phyloP scores from a whole-genome alignment of 129 eudicot species.

The Escallonia herrerae region DNA sequence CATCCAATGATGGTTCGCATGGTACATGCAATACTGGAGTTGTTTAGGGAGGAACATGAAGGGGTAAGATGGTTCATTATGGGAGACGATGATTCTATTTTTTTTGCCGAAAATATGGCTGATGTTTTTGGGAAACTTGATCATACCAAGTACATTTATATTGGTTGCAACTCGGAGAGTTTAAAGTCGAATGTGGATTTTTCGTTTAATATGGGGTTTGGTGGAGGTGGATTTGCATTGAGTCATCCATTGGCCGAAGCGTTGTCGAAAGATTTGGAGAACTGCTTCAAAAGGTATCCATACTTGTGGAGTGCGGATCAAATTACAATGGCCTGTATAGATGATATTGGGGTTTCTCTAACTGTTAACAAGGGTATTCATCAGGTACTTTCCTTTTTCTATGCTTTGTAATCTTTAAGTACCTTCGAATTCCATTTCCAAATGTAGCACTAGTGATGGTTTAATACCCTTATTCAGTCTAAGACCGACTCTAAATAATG shows the following conservation, averaged over 20 bases:
- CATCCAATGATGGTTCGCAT: slow-evolving; percentile 35
- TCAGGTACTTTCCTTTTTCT: slow-evolving; percentile 21
- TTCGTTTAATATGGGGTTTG: slow-evolving; percentile 48
- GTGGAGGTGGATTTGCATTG: slow-evolving; percentile 48
- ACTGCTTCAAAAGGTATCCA: slow-evolving; percentile 27
- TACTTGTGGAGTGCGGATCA: slow-evolving; percentile 28
- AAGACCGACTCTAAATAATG: too few relatives aligned
- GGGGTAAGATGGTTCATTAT: slow-evolving; percentile 44
- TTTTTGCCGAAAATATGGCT: slow-evolving; percentile 58
- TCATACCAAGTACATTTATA: slow-evolving; percentile 51
- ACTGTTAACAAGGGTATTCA: slow-evolving; percentile 44
- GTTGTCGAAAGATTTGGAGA: slow-evolving; percentile 29
- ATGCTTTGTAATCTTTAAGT: not conserved
- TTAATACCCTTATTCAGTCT: too few relatives aligned
- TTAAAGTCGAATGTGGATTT: slow-evolving; percentile 42
- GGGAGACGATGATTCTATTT: slow-evolving; percentile 68
- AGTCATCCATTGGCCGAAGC: slow-evolving; percentile 40
- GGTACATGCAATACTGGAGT: slow-evolving; percentile 43
- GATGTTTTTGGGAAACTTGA: slow-evolving; percentile 42
- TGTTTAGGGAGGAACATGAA: slow-evolving; percentile 37
- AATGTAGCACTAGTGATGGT: too few relatives aligned
- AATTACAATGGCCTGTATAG: slow-evolving; percentile 40
- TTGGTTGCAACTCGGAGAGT: slow-evolving; percentile 52
- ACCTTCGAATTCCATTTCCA: too few relatives aligned
- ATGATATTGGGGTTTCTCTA: slow-evolving; percentile 49